phyloP scores from a whole-genome alignment of 169 alveolate genomes.

The Pseudocohnilembus persalinus region DNA sequence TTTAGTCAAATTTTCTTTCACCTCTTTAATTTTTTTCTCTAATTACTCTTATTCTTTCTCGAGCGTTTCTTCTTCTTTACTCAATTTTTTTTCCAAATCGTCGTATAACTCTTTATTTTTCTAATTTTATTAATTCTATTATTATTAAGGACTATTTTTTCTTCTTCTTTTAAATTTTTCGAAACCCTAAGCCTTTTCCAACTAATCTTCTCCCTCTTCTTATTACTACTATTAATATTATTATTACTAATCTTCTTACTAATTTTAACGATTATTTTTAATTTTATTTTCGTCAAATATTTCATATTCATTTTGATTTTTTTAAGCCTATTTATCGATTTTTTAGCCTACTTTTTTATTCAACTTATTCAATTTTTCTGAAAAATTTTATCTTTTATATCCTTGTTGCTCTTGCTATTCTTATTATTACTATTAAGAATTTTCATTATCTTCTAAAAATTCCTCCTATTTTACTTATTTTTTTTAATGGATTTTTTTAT shows the following conservation, averaged over 20 bases:
- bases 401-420: no score
- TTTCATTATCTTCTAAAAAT: no score
- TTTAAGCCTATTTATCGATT: no score
- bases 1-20: not conserved
- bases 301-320: not conserved
- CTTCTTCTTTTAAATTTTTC: not conserved
- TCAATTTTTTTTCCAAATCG: not conserved
- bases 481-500: no score
- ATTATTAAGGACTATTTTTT: not conserved
- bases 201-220: not conserved
- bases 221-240: not conserved
- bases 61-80: not conserved
- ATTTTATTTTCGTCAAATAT: not conserved
- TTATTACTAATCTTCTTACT: not conserved
- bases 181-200: not conserved
- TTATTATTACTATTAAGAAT: no score
- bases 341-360: not conserved
- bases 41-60: not conserved
- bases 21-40: not conserved
- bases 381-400: no score
- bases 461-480: not conserved
- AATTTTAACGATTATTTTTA: not conserved
- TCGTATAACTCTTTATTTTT: no score
- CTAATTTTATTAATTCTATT: no score
- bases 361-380: no score